Evolutionary conservation across 768 basidiomycete genomes (phyloP).

Genomic region (Naganishia vishniacii): DNA sequence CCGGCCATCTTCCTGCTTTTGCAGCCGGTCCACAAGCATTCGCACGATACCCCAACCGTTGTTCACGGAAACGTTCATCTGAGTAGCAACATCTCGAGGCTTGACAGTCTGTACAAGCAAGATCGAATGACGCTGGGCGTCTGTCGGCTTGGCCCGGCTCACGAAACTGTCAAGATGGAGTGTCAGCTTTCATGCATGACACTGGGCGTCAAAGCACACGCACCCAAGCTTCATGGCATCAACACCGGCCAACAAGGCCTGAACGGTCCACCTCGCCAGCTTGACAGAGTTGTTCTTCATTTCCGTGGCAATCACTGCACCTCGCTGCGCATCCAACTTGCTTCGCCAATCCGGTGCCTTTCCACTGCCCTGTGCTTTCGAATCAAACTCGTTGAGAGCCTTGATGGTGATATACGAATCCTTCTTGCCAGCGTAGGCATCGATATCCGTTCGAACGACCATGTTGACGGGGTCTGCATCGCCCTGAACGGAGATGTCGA

Average conservation of each 20-base stretch:
- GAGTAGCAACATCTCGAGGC: constrained; percentile 85
- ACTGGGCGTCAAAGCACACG: constrained; percentile 58
- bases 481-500: constrained; percentile 82
- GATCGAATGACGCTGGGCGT: constrained; percentile 91
- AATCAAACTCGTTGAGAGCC: constrained; percentile 94
- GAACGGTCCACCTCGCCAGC: constrained; percentile 93
- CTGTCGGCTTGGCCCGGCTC: constrained; percentile 85
- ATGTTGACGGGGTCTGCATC: constrained; percentile 73
- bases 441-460: constrained; percentile 92
- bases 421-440: constrained; percentile 66
- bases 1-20: constrained; percentile 97
- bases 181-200: not conserved
- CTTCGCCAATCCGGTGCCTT: constrained; percentile 98
- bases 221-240: constrained; percentile 85
- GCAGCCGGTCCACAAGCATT: constrained; percentile 84
- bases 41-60: constrained; percentile 99
- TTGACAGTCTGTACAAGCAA: constrained; percentile 91
- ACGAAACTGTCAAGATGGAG: constrained; percentile 63
- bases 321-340: constrained; percentile 92
- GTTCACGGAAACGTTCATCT: constrained; percentile 87
- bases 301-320: constrained; percentile 96
- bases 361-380: constrained; percentile 78
- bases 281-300: constrained; percentile 99
- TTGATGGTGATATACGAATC: constrained; percentile 78
- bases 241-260: constrained; percentile 88